These are phyloP conservation scores for Lizanozyma gosingica DNA, from an alignment of 1,139 yeast species.

Conservation along the genomic window DNA sequence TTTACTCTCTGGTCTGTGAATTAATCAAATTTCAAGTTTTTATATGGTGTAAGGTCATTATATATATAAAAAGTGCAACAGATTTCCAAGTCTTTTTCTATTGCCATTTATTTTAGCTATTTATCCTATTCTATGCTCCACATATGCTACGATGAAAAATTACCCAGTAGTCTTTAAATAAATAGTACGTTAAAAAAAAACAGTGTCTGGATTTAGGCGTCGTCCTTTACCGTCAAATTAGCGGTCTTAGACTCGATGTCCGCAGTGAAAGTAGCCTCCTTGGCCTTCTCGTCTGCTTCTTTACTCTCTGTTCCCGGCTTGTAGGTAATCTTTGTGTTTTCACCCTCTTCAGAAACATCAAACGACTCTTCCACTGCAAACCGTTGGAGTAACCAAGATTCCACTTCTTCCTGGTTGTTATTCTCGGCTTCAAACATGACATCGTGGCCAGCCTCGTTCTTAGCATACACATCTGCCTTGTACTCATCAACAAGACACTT, in stretches of 20 bases:
- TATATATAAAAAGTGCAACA: no score
- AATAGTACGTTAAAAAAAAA: neutral
- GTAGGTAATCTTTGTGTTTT: conserved; percentile 37
- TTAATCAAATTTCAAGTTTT: no score
- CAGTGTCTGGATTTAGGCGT: no score
- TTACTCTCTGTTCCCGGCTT: conserved; percentile 42
- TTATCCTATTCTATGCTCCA: no score
- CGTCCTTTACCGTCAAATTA: neutral
- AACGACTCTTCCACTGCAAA: conserved; percentile 62
- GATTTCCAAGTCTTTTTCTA: no score
- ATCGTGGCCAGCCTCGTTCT: conserved; percentile 73
- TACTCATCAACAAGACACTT: conserved; percentile 62
- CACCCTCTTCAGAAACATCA: conserved; percentile 25
- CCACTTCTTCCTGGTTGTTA: conserved; percentile 55
- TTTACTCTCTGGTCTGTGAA: no score
- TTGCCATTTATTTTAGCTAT: no score
- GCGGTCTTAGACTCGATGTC: neutral
- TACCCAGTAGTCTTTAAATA: neutral
- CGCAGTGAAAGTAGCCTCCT: conserved; percentile 12
- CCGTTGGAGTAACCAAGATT: conserved; percentile 62
- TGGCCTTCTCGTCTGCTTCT: conserved; percentile 35
- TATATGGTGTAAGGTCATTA: no score
- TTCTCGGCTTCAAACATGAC: conserved; percentile 84
- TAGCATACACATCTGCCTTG: conserved; percentile 71
- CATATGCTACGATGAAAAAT: no score